Evolutionary conservation across 768 basidiomycete genomes (phyloP).

Genomic region (Megacollybia marginata): DNA sequence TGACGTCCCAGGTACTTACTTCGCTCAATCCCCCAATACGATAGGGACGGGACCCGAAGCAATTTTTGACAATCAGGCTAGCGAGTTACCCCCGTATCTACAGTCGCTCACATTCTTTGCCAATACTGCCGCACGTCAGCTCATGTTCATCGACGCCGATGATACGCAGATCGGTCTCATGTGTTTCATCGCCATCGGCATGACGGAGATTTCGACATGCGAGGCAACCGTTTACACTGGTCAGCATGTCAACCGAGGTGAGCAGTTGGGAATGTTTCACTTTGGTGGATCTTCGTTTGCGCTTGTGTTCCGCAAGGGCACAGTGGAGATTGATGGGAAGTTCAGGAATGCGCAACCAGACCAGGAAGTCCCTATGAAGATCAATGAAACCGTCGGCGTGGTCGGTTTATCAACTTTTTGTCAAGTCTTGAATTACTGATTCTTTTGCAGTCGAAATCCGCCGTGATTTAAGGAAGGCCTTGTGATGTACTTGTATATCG

Average conservation of each 20-base stretch:
- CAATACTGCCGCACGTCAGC: conserved; percentile 28
- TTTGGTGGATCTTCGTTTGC: too few relatives aligned
- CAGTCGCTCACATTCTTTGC: conserved; percentile 19
- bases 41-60: conserved; percentile 2
- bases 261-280: conserved; percentile 38
- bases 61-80: background rate
- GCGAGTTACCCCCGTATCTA: background rate
- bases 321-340: too few relatives aligned
- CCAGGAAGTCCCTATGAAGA: too few relatives aligned
- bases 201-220: conserved; percentile 45
- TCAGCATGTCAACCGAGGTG: conserved; percentile 34
- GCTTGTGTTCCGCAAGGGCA: too few relatives aligned
- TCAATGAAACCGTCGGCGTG: too few relatives aligned
- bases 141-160: conserved; percentile 35
- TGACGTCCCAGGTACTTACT: conserved; percentile 35
- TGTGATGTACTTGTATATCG: too few relatives aligned
- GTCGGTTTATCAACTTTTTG: too few relatives aligned
- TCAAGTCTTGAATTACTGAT: too few relatives aligned
- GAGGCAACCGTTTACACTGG: conserved; percentile 33
- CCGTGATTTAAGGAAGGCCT: too few relatives aligned
- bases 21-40: conserved; percentile 19
- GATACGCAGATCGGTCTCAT: conserved; percentile 31
- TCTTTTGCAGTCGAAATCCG: too few relatives aligned
- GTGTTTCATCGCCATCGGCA: conserved; percentile 37
- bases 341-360: too few relatives aligned